Evolutionary conservation across 768 basidiomycete species (phyloP).

Genomic region (Tricholoma saponaceum): DNA sequence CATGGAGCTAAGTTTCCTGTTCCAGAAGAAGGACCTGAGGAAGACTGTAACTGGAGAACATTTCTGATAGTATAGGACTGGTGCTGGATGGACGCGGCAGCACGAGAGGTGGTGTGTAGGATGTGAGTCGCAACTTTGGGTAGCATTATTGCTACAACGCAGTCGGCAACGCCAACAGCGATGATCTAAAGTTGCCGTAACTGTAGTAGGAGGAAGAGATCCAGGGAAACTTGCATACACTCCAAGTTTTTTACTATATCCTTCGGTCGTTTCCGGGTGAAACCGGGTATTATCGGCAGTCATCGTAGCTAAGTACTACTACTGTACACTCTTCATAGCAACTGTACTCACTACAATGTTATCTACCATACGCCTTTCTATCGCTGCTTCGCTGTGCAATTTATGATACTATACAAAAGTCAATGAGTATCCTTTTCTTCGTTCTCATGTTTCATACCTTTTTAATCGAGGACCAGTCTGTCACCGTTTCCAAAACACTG

Average conservation of each 20-base stretch:
- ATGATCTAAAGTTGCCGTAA: too few relatives aligned
- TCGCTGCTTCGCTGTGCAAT: constrained; percentile 57
- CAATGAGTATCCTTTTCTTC: neutral
- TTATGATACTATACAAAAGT: constrained; percentile 60
- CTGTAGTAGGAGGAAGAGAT: too few relatives aligned
- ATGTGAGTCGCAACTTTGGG: constrained; percentile 82
- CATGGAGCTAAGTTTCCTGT: constrained; percentile 34
- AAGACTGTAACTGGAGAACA: constrained; percentile 66
- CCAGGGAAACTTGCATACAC: too few relatives aligned
- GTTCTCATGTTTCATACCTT: constrained; percentile 48
- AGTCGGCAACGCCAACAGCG: neutral
- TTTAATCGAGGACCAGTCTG: constrained; percentile 71
- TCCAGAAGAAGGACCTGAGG: constrained; percentile 41
- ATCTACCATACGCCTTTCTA: constrained; percentile 42
- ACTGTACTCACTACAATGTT: constrained; percentile 74
- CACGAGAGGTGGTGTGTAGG: constrained; percentile 71
- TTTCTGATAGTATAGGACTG: constrained; percentile 70
- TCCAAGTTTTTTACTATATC: too few relatives aligned
- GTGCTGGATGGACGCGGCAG: constrained; percentile 71
- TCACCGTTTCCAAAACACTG: constrained; percentile 37
- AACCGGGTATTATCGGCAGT: neutral
- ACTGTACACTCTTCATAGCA: constrained; percentile 73
- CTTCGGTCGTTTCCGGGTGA: neutral
- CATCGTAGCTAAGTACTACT: constrained; percentile 14
- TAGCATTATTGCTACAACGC: constrained; percentile 47